phyloP scores from a whole-genome alignment of 2,329 filamentous ascomycete species.

The Beauveria scarabaeidicola region DNA sequence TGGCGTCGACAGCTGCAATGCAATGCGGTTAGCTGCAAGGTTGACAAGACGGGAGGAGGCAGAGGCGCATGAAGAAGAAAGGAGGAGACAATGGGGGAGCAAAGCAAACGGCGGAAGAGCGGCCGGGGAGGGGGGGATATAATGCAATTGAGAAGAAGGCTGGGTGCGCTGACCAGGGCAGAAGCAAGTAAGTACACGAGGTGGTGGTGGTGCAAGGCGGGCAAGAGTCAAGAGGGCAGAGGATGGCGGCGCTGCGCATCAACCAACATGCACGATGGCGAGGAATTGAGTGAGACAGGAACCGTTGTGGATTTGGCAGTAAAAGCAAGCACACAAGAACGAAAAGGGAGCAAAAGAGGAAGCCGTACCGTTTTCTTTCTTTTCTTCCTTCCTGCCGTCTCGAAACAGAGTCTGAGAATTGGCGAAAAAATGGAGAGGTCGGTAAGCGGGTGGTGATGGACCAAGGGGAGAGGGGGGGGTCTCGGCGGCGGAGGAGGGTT shows the following conservation, averaged over 20 bases:
- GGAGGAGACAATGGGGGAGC: not conserved
- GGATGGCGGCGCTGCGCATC: constrained; percentile 5
- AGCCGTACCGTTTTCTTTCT: constrained; percentile 1
- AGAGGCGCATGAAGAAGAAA: not conserved
- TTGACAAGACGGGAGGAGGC: constrained; percentile 17
- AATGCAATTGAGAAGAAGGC: constrained; percentile 9
- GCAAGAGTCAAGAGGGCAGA: not conserved
- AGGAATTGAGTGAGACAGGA: not conserved
- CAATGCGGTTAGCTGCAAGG: constrained; percentile 23
- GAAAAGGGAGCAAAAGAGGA: not conserved
- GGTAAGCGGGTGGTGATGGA: constrained; percentile 17
- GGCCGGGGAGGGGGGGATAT: not conserved
- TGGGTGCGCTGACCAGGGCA: constrained; percentile 1
- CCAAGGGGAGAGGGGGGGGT: constrained; percentile 18
- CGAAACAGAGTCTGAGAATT: constrained; percentile 9
- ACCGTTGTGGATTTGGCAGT: not conserved
- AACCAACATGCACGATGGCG: constrained; percentile 5
- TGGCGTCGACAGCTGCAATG: constrained; percentile 24
- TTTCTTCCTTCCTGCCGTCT: not conserved
- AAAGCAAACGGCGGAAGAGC: not conserved
- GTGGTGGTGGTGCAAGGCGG: not conserved
- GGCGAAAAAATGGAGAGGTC: constrained; percentile 26
- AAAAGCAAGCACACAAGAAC: not conserved
- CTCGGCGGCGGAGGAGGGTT: constrained; percentile 11
- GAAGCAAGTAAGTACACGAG: not conserved